Conservation (phyloP, 192 early-diverging fungal species). For the Backusella westeae region DNA sequence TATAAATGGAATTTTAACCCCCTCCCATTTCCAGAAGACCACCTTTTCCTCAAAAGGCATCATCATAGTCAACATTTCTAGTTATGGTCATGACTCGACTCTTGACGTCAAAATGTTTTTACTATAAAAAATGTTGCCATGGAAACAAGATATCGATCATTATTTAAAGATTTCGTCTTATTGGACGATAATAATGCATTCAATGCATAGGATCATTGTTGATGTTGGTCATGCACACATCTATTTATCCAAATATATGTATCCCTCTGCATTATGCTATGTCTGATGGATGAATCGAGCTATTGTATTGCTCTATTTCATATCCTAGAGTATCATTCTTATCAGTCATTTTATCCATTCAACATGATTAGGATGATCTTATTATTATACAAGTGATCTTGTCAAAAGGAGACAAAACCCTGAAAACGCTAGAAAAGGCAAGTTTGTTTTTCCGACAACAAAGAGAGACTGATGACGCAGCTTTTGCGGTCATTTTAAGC, state of each 20-base stretch:
- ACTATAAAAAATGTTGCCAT: too few species aligned
- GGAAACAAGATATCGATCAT: too few species aligned
- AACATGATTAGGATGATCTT: too few species aligned
- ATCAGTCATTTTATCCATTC: neutral
- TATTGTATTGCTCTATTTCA: neutral
- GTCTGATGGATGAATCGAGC: neutral
- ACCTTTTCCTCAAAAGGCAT: too few species aligned
- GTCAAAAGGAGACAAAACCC: neutral
- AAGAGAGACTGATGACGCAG: neutral
- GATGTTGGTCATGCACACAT: neutral
- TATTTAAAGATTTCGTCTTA: too few species aligned
- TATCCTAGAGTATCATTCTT: neutral
- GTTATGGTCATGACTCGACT: too few species aligned
- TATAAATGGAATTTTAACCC: too few species aligned
- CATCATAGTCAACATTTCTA: too few species aligned
- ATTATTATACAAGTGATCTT: neutral
- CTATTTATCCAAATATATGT: neutral
- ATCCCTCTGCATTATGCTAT: neutral
- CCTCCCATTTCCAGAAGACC: too few species aligned
- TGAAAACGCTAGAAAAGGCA: neutral
- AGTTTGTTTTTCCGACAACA: neutral
- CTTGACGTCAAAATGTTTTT: too few species aligned
- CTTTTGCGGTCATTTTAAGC: neutral
- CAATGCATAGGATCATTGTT: neutral
- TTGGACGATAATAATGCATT: too few species aligned